Evolutionary conservation across 495 filamentous ascomycete genomes (phyloP).

Genomic region (Penicillium subrubescens): DNA sequence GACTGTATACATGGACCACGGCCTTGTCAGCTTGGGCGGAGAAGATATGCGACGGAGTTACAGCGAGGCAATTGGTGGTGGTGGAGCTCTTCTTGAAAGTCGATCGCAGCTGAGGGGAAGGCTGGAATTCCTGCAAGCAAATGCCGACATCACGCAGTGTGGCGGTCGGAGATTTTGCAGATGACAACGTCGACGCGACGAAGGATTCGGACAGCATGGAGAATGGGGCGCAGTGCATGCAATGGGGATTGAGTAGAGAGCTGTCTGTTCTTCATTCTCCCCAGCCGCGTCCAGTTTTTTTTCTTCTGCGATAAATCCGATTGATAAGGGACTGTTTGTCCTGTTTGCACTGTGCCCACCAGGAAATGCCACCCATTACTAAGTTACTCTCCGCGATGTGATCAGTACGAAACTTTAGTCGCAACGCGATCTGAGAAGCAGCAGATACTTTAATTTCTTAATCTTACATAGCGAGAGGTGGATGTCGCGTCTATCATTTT

Average conservation of each 20-base stretch:
- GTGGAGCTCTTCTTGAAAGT: conserved; percentile 94
- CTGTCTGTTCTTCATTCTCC: conserved; percentile 7
- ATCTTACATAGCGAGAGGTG: conserved; percentile 2
- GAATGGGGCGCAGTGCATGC: conserved; percentile 28
- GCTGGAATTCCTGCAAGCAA: conserved; percentile 80
- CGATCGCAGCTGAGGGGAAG: conserved; percentile 65
- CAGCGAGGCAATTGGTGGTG: conserved; percentile 73
- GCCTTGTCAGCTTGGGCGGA: conserved; percentile 89
- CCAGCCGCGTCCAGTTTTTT: conserved; percentile 31
- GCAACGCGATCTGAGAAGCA: background rate
- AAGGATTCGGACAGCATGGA: conserved; percentile 82
- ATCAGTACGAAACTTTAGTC: conserved; percentile 20
- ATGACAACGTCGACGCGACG: conserved; percentile 69
- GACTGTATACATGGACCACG: conserved; percentile 86
- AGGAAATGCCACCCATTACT: conserved; percentile 11
- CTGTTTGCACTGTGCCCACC: conserved; percentile 35
- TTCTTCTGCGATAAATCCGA: conserved; percentile 26
- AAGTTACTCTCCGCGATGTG: conserved; percentile 10
- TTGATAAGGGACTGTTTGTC: conserved; percentile 45
- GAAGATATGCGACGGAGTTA: conserved; percentile 83
- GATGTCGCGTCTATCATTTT: conserved; percentile 6
- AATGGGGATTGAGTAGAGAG: conserved; percentile 12
- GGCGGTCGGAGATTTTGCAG: conserved; percentile 63
- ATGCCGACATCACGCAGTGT: conserved; percentile 78
- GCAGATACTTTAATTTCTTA: background rate